A percentile compares a stretch with the other conserved stretches of the same genome.
Evolutionary conservation across 1,284 basidiomycete species (phyloP).

Genomic region (Phenoliferia sp.): DNA sequence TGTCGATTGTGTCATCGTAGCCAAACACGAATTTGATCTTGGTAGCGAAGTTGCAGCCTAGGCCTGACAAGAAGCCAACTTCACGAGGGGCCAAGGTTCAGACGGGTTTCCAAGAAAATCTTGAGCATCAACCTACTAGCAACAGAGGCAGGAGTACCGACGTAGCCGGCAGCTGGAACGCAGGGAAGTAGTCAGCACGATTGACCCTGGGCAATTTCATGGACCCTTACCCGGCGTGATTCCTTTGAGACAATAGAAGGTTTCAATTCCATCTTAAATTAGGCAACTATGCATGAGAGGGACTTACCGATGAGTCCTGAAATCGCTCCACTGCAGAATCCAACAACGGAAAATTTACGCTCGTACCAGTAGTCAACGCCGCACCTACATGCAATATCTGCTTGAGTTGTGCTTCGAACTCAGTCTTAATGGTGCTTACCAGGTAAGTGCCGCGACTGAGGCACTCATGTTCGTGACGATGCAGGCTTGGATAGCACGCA

Average conservation of each 20-base stretch:
- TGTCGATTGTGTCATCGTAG: constrained; percentile 14
- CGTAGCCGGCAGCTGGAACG: constrained; percentile 76
- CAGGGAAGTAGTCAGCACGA: too few species aligned
- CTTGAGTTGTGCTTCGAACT: too few species aligned
- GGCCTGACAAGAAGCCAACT: constrained; percentile 75
- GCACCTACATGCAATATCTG: constrained; percentile 44
- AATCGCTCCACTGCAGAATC: constrained; percentile 94
- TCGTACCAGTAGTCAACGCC: constrained; percentile 74
- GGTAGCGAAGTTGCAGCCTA: constrained; percentile 55
- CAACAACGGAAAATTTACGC: constrained; percentile 84
- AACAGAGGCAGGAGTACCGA: constrained; percentile 77
- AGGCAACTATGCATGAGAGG: neutral
- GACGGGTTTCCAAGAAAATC: too few species aligned
- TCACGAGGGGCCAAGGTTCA: neutral
- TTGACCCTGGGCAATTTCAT: too few species aligned
- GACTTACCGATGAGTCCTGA: constrained; percentile 63
- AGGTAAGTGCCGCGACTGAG: constrained; percentile 70
- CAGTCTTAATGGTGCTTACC: constrained; percentile 50
- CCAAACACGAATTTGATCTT: constrained; percentile 4
- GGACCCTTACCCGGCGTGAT: neutral
- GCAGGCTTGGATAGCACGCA: constrained; percentile 77
- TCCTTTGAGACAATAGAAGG: neutral
- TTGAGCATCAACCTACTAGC: constrained; percentile 46
- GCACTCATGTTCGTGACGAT: constrained; percentile 85
- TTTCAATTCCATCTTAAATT: neutral